Conservation (phyloP, 1,284 basidiomycete genomes). For the Trichosporon faecale region DNA sequence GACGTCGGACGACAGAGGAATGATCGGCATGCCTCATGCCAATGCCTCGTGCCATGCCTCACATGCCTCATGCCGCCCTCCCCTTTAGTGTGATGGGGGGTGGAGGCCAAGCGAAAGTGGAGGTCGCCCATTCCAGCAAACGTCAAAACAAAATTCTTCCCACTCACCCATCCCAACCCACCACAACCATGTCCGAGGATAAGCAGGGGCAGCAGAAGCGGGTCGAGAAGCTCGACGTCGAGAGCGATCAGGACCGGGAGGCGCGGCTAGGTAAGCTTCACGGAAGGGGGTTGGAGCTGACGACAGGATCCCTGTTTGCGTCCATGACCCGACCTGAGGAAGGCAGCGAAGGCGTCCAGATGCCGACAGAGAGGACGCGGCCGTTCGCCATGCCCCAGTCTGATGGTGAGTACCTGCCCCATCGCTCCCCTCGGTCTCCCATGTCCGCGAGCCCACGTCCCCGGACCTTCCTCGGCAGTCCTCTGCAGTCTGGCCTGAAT, state of each 20-base stretch:
- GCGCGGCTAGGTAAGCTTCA: slow-evolving; percentile 16
- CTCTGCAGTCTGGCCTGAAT: too few relatives aligned
- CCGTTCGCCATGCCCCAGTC: slow-evolving; percentile 21
- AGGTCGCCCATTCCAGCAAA: neutral
- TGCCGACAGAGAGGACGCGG: neutral
- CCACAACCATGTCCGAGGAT: neutral
- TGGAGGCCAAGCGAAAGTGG: neutral
- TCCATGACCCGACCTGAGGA: slow-evolving; percentile 7
- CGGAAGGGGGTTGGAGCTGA: neutral
- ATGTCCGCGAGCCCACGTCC: too few relatives aligned
- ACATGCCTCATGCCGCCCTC: too few relatives aligned
- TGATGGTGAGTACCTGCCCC: slow-evolving; percentile 16
- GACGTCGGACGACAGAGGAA: too few relatives aligned
- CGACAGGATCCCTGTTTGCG: slow-evolving; percentile 23
- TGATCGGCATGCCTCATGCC: too few relatives aligned
- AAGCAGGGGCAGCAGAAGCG: neutral
- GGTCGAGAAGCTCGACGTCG: slow-evolving; percentile 20
- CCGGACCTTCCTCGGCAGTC: too few relatives aligned
- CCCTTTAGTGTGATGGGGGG: too few relatives aligned
- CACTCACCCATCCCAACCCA: neutral
- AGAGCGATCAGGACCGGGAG: slow-evolving; percentile 17
- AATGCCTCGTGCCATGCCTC: too few relatives aligned
- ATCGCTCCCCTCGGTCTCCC: too few relatives aligned
- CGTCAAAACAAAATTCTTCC: neutral
- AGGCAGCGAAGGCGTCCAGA: neutral